These are phyloP conservation scores for Bauhinia variegata DNA, from an alignment of 306 rosid genomes.

Conservation along the genomic window DNA sequence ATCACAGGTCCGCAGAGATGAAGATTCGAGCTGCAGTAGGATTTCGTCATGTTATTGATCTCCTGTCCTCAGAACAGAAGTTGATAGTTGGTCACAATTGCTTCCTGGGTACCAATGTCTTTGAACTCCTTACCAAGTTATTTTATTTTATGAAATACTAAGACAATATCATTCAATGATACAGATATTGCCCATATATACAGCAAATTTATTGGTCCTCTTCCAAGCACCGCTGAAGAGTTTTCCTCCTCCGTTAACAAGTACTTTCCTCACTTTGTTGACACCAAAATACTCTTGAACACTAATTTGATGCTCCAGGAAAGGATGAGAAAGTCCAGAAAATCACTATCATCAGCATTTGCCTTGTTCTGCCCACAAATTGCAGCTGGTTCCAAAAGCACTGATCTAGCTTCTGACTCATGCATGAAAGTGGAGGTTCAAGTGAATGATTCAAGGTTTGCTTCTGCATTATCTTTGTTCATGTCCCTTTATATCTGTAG, in stretches of 20 bases:
- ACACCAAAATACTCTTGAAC: slow-evolving; percentile 83
- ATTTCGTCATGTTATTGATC: slow-evolving; percentile 94
- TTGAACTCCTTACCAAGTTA: slow-evolving; percentile 16
- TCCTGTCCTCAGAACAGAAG: slow-evolving; percentile 81
- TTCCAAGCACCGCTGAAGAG: slow-evolving; percentile 76
- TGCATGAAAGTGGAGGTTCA: slow-evolving; percentile 74
- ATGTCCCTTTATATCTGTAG: slow-evolving; percentile 15
- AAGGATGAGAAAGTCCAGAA: slow-evolving; percentile 70
- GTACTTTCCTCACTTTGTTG: slow-evolving; percentile 71
- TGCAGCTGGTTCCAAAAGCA: slow-evolving; percentile 55
- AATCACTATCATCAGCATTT: slow-evolving; percentile 79
- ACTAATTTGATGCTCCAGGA: slow-evolving; percentile 55
- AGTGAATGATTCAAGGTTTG: slow-evolving; percentile 84
- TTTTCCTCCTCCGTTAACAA: slow-evolving; percentile 75
- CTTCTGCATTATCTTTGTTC: slow-evolving; percentile 22
- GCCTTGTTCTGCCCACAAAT: slow-evolving; percentile 77
- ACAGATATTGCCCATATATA: slow-evolving; percentile 85
- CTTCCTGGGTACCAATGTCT: slow-evolving; percentile 65
- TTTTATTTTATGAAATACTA: slow-evolving; percentile 29
- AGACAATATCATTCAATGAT: slow-evolving; percentile 40
- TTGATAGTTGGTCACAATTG: slow-evolving; percentile 90
- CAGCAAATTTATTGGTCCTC: slow-evolving; percentile 84
- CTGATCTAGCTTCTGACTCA: slow-evolving; percentile 35
- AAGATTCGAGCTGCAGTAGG: slow-evolving; percentile 81
- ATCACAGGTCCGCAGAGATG: slow-evolving; percentile 48